Conservation (phyloP, 306 rosid species). For the Crotalaria pallida region DNA sequence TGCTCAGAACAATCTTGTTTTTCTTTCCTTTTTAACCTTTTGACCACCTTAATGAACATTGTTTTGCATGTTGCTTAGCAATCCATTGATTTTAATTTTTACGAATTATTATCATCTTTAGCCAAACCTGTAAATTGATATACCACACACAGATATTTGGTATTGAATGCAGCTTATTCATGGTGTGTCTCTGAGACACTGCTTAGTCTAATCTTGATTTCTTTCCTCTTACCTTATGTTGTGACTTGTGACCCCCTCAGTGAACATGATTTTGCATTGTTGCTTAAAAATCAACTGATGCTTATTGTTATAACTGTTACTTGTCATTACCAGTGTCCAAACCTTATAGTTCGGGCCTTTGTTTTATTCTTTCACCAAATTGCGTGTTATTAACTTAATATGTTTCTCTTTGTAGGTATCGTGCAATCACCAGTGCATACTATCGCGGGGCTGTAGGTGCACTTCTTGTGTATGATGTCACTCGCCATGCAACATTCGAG, state of each 20-base stretch:
- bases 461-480: slow-evolving; percentile 65
- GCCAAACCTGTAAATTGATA: background rate
- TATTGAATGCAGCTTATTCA: background rate
- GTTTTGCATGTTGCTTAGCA: background rate
- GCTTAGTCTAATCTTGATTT: background rate
- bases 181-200: background rate
- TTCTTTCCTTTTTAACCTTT: background rate
- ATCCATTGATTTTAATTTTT: background rate
- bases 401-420: slow-evolving; percentile 43
- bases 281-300: background rate
- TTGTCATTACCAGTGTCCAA: background rate
- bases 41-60: background rate
- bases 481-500: slow-evolving; percentile 67
- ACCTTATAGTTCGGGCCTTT: background rate
- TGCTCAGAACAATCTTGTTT: background rate
- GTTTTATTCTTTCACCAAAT: background rate
- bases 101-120: background rate
- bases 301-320: background rate
- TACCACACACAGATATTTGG: background rate
- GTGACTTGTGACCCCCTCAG: background rate
- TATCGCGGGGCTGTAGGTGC: slow-evolving; percentile 76
- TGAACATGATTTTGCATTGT: background rate
- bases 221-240: background rate
- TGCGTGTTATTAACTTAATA: background rate
- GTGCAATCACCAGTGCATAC: slow-evolving; percentile 73